A percentile compares a stretch with the other conserved stretches of the same genome.
Evolutionary conservation across 2,329 filamentous ascomycete genomes (phyloP).

Genomic region (Alternaria incomplexa): DNA sequence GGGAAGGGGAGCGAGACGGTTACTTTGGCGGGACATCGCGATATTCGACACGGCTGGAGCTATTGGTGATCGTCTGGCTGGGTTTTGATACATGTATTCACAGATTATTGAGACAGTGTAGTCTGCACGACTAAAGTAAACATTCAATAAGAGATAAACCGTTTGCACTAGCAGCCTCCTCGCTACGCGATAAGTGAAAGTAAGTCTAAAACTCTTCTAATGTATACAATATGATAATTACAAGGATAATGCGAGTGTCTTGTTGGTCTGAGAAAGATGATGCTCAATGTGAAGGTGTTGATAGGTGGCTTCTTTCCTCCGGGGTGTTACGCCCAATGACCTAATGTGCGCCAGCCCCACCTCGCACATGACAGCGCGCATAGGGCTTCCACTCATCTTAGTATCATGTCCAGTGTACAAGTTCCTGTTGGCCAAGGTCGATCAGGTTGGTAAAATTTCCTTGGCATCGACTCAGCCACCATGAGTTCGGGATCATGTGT

Average conservation of each 20-base stretch:
- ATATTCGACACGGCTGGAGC: too few species aligned
- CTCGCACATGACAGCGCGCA: background rate
- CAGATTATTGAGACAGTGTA: too few species aligned
- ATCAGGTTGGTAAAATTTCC: background rate
- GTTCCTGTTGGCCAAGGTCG: background rate
- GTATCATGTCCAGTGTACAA: background rate
- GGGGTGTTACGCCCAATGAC: background rate
- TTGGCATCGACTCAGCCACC: background rate
- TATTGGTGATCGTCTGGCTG: too few species aligned
- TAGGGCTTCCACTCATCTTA: background rate
- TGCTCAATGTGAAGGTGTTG: background rate
- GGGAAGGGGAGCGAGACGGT: too few species aligned
- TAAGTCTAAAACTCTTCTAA: background rate
- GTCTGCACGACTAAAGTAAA: too few species aligned
- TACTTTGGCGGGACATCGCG: too few species aligned
- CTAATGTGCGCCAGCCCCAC: background rate
- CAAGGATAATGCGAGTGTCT: background rate
- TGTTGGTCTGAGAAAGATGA: background rate
- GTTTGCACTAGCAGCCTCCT: background rate
- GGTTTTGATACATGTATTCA: too few species aligned
- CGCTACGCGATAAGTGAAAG: background rate
- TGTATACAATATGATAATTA: fast-evolving
- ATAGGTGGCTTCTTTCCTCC: background rate
- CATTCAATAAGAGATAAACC: too few species aligned
- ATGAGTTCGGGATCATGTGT: background rate